Base-by-base conservation (phyloP, 768 basidiomycete genomes). In the Tephrocybe sp. region DNA sequence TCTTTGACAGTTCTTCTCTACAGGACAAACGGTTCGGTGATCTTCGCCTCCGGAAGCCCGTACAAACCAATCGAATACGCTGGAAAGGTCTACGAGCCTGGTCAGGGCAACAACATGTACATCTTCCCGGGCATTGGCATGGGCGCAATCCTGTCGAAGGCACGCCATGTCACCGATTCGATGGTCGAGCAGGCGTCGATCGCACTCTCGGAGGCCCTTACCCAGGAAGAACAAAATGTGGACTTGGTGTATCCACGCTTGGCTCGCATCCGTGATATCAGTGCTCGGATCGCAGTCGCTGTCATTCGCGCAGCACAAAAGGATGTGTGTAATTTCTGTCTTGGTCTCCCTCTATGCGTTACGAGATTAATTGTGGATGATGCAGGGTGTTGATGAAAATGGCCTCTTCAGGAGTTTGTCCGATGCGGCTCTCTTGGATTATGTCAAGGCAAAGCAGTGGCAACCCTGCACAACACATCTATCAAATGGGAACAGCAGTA, bases 51-150 rank as follows among this genome's bases (percentile, higher is more conserved):
- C 11, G 89, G 89, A 3, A 81, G 79, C 40, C 89, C 89, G 0
- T 91, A 88, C 71, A 68, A 74, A 15, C 63, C 77, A 2, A 65
- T 82, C 37, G 71, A 73, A 40, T 75, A 68, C 59, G 64, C 76
- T 27, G 79, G 78, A 21, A 76, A 69, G 37, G 52, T 58, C 0
- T 70, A 79, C 53, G 82, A 84, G 53, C 80, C 89, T 1, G 86
- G 84, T 0, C 89, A 91, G 64, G 87, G 87, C 9, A 91, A 91
- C 66, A 91, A 89, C 68, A 86, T 89, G 84, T 84, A 83, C 65
- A 81, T 83, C 57, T 82, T 81, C 66, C 78, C 77, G 15, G 76
- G 77, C 15, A 67, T 88, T 49, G 87, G 86, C 1, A 67, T 87
- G 52, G 86, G 86, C 4, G 59, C 79, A 8, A 81, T 86, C 57